Evolutionary conservation across 2,329 filamentous ascomycete genomes (phyloP).

Genomic region (Biscogniauxia mediterranea): DNA sequence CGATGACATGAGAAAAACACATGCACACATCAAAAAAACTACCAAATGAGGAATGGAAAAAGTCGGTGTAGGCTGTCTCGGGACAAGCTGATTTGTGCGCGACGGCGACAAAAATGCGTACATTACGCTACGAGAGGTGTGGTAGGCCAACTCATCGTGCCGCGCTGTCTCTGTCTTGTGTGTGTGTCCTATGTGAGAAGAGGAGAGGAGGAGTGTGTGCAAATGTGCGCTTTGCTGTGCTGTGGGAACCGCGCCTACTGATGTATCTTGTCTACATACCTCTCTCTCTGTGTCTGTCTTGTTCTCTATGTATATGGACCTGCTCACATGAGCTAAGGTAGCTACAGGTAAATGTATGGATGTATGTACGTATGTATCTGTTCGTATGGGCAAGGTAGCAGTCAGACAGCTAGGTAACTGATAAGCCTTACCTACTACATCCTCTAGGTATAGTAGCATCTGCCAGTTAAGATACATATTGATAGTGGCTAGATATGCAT

Average conservation of each 20-base stretch:
- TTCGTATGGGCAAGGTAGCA: background rate
- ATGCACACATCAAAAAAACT: background rate
- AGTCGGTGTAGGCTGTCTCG: background rate
- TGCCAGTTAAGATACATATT: background rate
- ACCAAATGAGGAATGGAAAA: background rate
- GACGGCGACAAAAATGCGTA: background rate
- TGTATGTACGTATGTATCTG: background rate
- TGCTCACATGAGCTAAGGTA: background rate
- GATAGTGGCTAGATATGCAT: background rate
- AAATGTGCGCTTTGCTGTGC: background rate
- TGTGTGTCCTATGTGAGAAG: background rate
- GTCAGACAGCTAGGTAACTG: background rate
- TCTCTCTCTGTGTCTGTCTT: background rate
- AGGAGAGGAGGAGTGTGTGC: background rate
- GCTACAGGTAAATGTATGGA: background rate
- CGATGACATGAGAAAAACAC: background rate
- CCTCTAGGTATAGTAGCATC: background rate
- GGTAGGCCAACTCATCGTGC: conserved; percentile 23
- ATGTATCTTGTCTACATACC: background rate
- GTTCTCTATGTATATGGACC: background rate
- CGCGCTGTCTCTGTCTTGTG: background rate
- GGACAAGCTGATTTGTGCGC: background rate
- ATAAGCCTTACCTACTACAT: background rate
- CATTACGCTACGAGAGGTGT: conserved; percentile 7
- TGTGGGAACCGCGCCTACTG: background rate